Evolutionary conservation across 2,329 filamentous ascomycete species (phyloP), one percentile per base, ranked within the genome.

Genomic region (Tolypocladium ophioglossoides): DNA sequence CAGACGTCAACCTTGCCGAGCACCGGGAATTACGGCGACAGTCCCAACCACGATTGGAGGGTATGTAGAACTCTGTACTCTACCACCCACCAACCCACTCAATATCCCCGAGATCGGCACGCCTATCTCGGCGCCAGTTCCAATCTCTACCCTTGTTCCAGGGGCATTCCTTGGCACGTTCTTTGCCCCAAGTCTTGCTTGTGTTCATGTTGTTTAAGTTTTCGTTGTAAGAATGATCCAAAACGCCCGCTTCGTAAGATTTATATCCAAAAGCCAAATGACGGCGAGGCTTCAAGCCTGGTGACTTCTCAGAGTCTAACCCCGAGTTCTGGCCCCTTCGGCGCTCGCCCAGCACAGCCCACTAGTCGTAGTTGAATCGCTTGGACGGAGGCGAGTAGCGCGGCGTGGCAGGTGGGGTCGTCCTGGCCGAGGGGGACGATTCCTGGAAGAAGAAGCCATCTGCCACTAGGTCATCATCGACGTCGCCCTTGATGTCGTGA

Each of bases 41-140:
- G 70, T 72, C 73, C 67, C 70, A 80, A 80, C 79, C 74, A 84
- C 80, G 83, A 84, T 79, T 82, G 82, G 70, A 76, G 68, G 69
- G 60, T 57, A 64, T 54, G 55, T 61, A 70, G 62, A 61, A 70
- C 74, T 60, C 72, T 66, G 70, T 71, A 84, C 84, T 59, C 71
- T 88, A 84, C 84, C 89, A 95, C 74, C 88, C 89, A 78, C 91
- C 91, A 84, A 96, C 89, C 86, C 92, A 95, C 83, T 95, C 91
- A 77, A 91, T 74, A 67, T 92, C 87, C 67, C 85, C 85, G 70
- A 89, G 80, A 74, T 87, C 85, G 66, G 78, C 71, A 62, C 79
- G 79, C 66, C 74, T 76, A 59, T 86, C 84, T 65, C 80, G 76
- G 66, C 80, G 79, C 79, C 80, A 82, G 59, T 79, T 80, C 74